A percentile compares a stretch with the other conserved stretches of the same genome.
phyloP scores from a whole-genome alignment of 148 eudicot species.

The Euryodendron excelsum region DNA sequence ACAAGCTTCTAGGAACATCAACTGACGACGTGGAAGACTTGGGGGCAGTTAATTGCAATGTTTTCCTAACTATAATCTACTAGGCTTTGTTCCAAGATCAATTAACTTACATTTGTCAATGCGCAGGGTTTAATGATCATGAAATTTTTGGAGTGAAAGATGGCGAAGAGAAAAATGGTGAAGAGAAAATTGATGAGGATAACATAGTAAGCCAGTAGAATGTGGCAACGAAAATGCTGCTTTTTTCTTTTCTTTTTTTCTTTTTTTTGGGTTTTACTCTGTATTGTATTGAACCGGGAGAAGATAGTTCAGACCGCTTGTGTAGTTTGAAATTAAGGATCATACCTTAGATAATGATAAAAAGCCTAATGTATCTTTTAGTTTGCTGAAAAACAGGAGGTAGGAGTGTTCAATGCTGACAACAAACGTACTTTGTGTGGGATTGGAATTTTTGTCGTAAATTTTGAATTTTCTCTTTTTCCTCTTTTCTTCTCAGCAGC shows the following conservation, averaged over 20 bases:
- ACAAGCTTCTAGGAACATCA: conserved; percentile 40
- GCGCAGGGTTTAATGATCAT: conserved; percentile 75
- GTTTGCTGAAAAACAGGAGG: neutral
- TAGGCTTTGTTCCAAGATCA: neutral
- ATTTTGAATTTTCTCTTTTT: neutral
- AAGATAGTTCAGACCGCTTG: neutral
- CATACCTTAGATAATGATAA: no score
- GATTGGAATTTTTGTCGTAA: neutral
- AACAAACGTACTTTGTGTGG: neutral
- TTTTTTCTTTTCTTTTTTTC: no score
- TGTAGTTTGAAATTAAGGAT: no score
- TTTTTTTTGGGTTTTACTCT: no score
- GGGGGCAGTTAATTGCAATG: conserved; percentile 46
- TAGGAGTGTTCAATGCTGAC: neutral
- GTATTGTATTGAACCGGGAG: no score
- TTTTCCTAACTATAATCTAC: neutral
- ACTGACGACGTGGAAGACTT: conserved; percentile 62
- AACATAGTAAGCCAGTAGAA: conserved; percentile 7
- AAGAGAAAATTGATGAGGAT: no score
- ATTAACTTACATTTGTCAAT: conserved; percentile 2
- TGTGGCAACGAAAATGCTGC: neutral
- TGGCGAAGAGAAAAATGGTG: conserved; percentile 43
- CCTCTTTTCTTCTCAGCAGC: neutral
- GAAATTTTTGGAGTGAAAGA: conserved; percentile 66
- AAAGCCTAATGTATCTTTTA: neutral